Conservation (phyloP, 164 flowering plant species). For the Stephania cephalantha region DNA sequence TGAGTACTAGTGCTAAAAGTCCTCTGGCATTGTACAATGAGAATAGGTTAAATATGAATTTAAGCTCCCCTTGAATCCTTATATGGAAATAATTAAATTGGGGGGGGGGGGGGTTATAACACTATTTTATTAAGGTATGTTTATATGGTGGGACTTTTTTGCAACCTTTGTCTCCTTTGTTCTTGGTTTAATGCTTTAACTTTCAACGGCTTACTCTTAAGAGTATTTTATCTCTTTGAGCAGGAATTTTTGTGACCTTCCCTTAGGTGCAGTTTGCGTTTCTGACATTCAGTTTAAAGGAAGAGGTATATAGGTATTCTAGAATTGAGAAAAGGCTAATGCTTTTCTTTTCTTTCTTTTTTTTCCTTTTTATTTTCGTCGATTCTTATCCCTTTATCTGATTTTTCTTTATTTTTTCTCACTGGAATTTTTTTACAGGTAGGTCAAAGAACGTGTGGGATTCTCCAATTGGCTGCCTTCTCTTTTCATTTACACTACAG, state of each 20-base stretch:
- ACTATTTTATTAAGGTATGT: background rate
- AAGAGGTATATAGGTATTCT: constrained; percentile 47
- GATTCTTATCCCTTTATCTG: background rate
- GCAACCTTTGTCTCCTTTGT: background rate
- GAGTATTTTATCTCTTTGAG: constrained; percentile 2
- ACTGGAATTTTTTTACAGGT: constrained; percentile 31
- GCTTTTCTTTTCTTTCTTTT: background rate
- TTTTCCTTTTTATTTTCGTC: background rate
- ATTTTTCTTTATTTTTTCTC: background rate
- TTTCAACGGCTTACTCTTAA: background rate
- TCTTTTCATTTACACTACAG: constrained; percentile 82
- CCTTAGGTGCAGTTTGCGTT: constrained; percentile 78
- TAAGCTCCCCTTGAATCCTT: too few species aligned
- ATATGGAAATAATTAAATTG: too few species aligned
- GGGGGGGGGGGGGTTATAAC: background rate
- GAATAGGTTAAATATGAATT: too few species aligned
- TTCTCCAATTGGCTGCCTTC: constrained; percentile 85
- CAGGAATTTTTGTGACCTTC: constrained; percentile 77
- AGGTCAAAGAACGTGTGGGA: constrained; percentile 86
- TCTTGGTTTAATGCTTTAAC: background rate
- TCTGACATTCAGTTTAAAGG: constrained; percentile 88
- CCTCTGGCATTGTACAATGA: too few species aligned
- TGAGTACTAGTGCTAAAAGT: too few species aligned
- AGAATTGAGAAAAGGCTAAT: background rate
- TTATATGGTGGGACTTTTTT: background rate